Conservation (phyloP, 108 stramenopile genomes). For the Skeletonema costatum region DNA sequence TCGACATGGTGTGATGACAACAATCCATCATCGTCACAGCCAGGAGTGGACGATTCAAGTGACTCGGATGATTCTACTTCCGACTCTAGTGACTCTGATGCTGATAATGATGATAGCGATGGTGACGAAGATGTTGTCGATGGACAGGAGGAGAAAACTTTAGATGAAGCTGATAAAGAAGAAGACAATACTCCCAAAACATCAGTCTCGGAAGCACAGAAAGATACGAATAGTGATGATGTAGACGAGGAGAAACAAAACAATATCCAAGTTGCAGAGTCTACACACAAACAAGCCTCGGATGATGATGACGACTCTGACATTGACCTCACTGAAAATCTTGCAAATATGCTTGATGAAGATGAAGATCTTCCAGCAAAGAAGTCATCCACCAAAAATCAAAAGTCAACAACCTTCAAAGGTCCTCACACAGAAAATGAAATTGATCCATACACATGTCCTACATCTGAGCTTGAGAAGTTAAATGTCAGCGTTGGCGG, state of each 20-base stretch:
- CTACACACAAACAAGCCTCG: constrained; percentile 6
- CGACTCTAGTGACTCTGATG: constrained; percentile 2
- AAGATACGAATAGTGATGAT: neutral
- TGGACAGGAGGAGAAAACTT: constrained; percentile 8
- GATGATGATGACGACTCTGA: constrained; percentile 47
- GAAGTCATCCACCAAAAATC: neutral
- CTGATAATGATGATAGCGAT: constrained; percentile 8
- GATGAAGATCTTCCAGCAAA: constrained; percentile 21
- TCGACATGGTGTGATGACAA: constrained; percentile 13
- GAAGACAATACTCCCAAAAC: neutral
- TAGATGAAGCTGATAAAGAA: neutral
- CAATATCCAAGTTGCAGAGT: constrained; percentile 3
- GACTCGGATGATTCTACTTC: neutral
- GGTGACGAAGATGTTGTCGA: constrained; percentile 16
- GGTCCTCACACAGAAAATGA: constrained; percentile 74
- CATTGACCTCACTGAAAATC: constrained; percentile 45
- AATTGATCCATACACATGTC: constrained; percentile 68
- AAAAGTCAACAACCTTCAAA: neutral
- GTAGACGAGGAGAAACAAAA: neutral
- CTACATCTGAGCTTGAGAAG: constrained; percentile 58
- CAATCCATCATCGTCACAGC: constrained; percentile 15
- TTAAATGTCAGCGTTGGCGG: constrained; percentile 45
- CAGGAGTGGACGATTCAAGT: neutral
- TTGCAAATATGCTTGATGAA: constrained; percentile 52
- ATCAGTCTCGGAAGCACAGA: neutral